Conservation (phyloP, 441 rosid species). For the Gossypium davidsonii region DNA sequence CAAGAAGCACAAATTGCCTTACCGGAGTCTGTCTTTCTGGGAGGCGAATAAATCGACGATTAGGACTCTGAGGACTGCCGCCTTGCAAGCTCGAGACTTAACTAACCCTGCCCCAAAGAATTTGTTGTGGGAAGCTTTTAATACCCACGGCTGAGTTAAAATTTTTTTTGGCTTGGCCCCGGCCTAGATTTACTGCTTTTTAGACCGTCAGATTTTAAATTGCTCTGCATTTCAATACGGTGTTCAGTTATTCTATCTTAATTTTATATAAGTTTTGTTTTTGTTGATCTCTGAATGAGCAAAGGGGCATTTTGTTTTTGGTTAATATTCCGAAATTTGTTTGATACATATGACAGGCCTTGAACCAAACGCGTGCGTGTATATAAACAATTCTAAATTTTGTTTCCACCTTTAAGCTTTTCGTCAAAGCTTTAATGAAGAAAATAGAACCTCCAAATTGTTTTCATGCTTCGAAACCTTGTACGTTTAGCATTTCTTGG, state of each 20-base stretch:
- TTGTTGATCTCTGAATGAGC: background rate
- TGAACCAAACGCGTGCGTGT: background rate
- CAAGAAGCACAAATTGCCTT: constrained; percentile 88
- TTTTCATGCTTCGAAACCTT: no score
- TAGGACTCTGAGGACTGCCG: constrained; percentile 60
- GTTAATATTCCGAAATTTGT: background rate
- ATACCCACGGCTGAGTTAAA: constrained; percentile 55
- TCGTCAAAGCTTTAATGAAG: no score
- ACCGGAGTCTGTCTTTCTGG: constrained; percentile 65
- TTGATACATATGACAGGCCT: background rate
- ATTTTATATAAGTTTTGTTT: background rate
- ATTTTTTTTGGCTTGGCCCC: background rate
- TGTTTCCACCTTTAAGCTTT: background rate
- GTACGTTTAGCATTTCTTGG: no score
- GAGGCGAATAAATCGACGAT: constrained; percentile 71
- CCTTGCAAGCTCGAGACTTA: constrained; percentile 66
- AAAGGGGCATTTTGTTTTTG: background rate
- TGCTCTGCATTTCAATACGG: background rate
- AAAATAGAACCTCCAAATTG: no score
- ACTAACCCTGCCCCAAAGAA: constrained; percentile 56
- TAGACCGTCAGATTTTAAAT: background rate
- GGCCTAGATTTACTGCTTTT: background rate
- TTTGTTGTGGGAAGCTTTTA: constrained; percentile 74
- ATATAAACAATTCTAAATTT: background rate
- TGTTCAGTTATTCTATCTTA: background rate